phyloP scores from a whole-genome alignment of 2,329 filamentous ascomycete species.

The Achaetomium macrosporum region DNA sequence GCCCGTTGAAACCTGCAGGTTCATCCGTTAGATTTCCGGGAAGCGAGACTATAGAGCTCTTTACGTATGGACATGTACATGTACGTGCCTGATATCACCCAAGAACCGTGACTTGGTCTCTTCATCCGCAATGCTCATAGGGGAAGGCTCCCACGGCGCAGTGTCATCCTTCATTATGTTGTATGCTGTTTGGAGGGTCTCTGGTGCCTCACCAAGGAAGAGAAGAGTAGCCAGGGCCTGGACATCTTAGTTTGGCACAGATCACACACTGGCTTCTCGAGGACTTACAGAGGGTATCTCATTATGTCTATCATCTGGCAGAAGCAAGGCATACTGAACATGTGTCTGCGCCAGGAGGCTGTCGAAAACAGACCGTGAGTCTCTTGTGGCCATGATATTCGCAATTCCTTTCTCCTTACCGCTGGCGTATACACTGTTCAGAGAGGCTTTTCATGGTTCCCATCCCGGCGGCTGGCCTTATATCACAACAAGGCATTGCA shows the following conservation, averaged over 20 bases:
- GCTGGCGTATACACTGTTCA: neutral
- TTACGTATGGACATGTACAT: too few relatives aligned
- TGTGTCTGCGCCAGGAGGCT: conserved; percentile 22
- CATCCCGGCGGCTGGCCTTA: neutral
- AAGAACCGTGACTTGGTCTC: conserved; percentile 15
- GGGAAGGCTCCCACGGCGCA: conserved; percentile 22
- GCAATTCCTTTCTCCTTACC: neutral
- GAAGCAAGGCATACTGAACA: conserved; percentile 23
- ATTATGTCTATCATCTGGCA: conserved; percentile 18
- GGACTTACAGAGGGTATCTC: conserved; percentile 21
- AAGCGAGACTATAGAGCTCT: neutral
- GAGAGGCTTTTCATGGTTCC: neutral
- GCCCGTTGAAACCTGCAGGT: conserved; percentile 24
- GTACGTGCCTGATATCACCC: conserved; percentile 20
- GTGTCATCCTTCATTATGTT: conserved; percentile 11
- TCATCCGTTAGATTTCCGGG: neutral
- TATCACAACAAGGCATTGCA: neutral
- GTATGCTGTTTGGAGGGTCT: conserved; percentile 19
- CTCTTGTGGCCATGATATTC: conserved; percentile 16
- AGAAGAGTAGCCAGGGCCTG: conserved; percentile 22
- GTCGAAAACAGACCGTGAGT: conserved; percentile 19
- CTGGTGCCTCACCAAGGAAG: conserved; percentile 15
- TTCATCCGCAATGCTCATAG: conserved; percentile 18
- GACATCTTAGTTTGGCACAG: neutral
- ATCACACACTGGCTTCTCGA: neutral